A percentile compares a stretch with the other conserved stretches of the same genome.
These are phyloP conservation scores for Colletotrichum spinosum DNA, from an alignment of 2,329 filamentous ascomycete genomes.

Conservation along the genomic window DNA sequence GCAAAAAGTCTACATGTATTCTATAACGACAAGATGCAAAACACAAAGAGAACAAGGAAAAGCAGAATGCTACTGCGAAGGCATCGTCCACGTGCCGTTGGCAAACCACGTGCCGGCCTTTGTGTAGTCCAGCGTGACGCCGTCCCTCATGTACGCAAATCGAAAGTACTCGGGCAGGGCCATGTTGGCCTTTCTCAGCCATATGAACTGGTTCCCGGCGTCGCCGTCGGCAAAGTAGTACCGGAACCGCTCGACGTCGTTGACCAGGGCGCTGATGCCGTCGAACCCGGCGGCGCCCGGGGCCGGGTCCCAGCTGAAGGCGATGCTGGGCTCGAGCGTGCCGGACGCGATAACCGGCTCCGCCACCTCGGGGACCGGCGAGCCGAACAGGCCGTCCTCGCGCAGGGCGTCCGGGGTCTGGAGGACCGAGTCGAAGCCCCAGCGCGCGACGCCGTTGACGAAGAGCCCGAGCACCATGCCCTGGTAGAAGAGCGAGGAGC, in stretches of 20 bases:
- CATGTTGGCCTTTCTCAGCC: conserved; percentile 24
- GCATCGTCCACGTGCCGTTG: conserved; percentile 29
- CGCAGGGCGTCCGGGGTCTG: conserved; percentile 82
- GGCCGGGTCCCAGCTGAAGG: conserved; percentile 64
- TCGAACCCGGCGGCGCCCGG: conserved; percentile 65
- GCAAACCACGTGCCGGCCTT: conserved; percentile 29
- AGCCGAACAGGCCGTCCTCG: conserved; percentile 72
- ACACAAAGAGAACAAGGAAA: too few species aligned
- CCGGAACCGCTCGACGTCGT: conserved; percentile 86
- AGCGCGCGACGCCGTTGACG: conserved; percentile 91
- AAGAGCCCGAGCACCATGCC: conserved; percentile 91
- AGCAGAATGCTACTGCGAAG: conserved; percentile 5
- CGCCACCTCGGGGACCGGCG: conserved; percentile 67
- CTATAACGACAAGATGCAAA: not conserved
- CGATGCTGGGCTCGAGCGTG: conserved; percentile 71
- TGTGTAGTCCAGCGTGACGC: conserved; percentile 30
- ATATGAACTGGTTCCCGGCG: conserved; percentile 22
- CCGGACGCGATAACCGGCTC: conserved; percentile 56
- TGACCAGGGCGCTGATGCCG: conserved; percentile 83
- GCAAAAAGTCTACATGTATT: conserved; percentile 2
- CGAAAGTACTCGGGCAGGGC: conserved; percentile 32
- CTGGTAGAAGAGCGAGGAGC: conserved; percentile 87
- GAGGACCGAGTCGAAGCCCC: conserved; percentile 91
- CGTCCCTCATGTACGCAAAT: conserved; percentile 33
- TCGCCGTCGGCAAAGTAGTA: conserved; percentile 71